Base-by-base conservation (phyloP, 2,329 filamentous ascomycete species). In the Trichoderma sp. region DNA sequence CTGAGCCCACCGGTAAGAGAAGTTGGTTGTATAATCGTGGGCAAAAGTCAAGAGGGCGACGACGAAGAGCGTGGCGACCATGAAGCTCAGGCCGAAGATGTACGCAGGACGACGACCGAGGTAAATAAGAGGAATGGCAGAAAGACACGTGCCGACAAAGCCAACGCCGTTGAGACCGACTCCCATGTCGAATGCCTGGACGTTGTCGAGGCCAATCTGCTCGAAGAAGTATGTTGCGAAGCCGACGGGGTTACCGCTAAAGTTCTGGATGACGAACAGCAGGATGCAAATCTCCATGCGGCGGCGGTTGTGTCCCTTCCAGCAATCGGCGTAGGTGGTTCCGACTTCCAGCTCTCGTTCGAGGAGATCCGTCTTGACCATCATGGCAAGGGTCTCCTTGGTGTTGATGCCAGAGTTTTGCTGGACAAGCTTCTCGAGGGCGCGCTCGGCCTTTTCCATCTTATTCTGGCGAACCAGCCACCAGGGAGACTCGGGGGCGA, bases 31-130 rank as follows among this genome's bases (percentile, higher is more conserved):
- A 2, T 67, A 67, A 32, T 67, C 64, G n/a, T 67, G 54, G 2
- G 56, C 64, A 15, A 67, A 67, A 9, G 57, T 39, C 42, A 84
- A 74, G 3, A 81, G 70, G 0, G 82, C 78, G 17, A 86, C 78
- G 13, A 79, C 72, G 10, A 81, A 78, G 3, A 83, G 76, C 0
- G 76, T 74, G 35, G 71, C 1, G 66, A 74, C 70, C 78, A 85
- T 77, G 34, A 76, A 74, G 4, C 79, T 77, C 25, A 82, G 79
- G 19, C 84, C 84, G 27, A 73, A 74, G 22, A 84, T 74, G 64
- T 85, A 81, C 5, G 84, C 76, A 1, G 76, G 78, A 5, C 82
- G 78, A 19, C 83, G 78, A 25, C 83, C 83, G 59, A 84, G 79
- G 2, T 78, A 72, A 0, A 75, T 74, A 74, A 82, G 80, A 37